These are phyloP conservation scores for Penicillium canescens DNA, from an alignment of 495 filamentous ascomycete genomes.

Conservation along the genomic window DNA sequence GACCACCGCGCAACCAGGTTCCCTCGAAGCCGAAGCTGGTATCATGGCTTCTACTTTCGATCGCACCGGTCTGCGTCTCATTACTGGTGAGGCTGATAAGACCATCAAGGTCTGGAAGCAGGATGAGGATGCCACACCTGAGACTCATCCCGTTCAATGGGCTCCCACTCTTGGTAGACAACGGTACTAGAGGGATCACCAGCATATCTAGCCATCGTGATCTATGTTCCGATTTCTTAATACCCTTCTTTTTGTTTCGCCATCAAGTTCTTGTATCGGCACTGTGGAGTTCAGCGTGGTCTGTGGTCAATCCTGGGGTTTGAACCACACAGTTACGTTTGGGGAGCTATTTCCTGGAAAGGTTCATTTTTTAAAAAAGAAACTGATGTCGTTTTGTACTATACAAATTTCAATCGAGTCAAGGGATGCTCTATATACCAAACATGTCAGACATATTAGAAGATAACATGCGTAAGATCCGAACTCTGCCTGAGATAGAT, in stretches of 20 bases:
- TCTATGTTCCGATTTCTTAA: conserved; percentile 18
- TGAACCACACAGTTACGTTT: conserved; percentile 1
- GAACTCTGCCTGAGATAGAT: too few relatives aligned
- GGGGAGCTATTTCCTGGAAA: neutral
- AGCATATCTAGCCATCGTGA: neutral
- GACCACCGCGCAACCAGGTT: conserved; percentile 90
- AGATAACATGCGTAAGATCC: too few relatives aligned
- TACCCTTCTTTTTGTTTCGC: conserved; percentile 20
- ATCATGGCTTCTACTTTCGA: conserved; percentile 94
- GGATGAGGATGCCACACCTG: conserved; percentile 85
- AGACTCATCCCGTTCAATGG: conserved; percentile 93
- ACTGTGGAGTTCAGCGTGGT: conserved; percentile 35
- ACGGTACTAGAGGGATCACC: conserved; percentile 53
- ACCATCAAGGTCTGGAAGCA: conserved; percentile 96
- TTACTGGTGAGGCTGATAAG: conserved; percentile 96
- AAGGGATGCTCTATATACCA: neutral
- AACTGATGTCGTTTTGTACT: neutral
- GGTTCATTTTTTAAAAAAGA: neutral
- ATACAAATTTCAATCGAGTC: conserved; percentile 4
- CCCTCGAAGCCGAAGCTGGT: conserved; percentile 89
- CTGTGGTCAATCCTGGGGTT: conserved; percentile 7
- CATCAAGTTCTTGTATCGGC: conserved; percentile 16
- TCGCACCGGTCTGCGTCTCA: conserved; percentile 80
- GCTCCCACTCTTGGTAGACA: conserved; percentile 76
- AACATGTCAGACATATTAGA: too few relatives aligned